phyloP scores from a whole-genome alignment of 2,329 filamentous ascomycete species.

The Neonectria hederae region DNA sequence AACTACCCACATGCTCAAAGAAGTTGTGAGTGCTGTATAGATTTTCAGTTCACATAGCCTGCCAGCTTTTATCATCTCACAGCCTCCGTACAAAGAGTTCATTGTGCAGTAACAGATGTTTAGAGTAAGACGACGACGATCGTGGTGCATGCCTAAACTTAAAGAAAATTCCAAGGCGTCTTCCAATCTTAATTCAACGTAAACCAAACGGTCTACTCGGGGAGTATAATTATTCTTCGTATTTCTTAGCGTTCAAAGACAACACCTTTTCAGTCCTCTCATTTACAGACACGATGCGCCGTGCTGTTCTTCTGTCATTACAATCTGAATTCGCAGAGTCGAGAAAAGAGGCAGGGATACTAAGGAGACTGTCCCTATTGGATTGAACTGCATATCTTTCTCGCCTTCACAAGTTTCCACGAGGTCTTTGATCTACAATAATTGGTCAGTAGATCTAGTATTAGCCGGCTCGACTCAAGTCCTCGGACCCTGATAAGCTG shows the following conservation, averaged over 20 bases:
- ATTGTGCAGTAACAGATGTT: background rate
- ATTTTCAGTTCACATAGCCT: background rate
- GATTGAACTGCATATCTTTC: background rate
- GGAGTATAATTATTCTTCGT: too few species aligned
- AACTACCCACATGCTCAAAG: too few species aligned
- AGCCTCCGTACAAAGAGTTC: background rate
- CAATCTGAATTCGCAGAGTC: background rate
- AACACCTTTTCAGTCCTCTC: background rate
- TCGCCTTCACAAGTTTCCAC: background rate
- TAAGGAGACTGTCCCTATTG: background rate
- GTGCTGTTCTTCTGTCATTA: background rate
- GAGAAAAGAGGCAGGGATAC: background rate
- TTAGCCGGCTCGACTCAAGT: background rate
- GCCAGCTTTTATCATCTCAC: background rate
- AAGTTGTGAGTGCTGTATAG: background rate
- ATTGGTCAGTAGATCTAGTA: too few species aligned
- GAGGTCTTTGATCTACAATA: background rate
- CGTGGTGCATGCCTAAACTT: background rate
- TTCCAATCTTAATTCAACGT: background rate
- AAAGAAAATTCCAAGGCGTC: background rate
- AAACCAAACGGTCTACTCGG: background rate
- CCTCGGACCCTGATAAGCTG: background rate
- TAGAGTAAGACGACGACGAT: background rate
- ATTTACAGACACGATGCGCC: background rate
- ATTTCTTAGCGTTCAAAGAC: too few species aligned